These are phyloP conservation scores for Cutaneotrichosporon cyanovorans DNA, from an alignment of 1,284 basidiomycete genomes.

Conservation along the genomic window DNA sequence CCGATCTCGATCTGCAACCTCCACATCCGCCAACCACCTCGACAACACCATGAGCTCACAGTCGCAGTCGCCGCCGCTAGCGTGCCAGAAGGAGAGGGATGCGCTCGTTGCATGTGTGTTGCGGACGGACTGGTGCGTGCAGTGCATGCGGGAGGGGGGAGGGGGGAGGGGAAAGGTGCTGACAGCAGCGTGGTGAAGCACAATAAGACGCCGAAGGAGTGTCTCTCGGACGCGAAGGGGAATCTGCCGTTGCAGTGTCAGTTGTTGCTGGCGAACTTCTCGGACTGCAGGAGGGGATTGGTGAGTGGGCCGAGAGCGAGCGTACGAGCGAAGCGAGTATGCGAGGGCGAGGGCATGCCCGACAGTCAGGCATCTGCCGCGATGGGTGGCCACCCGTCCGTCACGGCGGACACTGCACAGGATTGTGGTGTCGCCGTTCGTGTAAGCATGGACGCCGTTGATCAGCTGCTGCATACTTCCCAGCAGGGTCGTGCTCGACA, in stretches of 20 bases:
- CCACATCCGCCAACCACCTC: too few species aligned
- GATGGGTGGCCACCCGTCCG: too few species aligned
- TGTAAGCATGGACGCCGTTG: too few species aligned
- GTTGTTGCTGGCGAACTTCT: conserved; percentile 37
- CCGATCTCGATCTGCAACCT: too few species aligned
- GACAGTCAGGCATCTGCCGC: neutral
- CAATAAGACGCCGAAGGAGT: conserved; percentile 37
- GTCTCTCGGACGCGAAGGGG: conserved; percentile 30
- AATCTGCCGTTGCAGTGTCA: conserved; percentile 43
- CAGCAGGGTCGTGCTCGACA: neutral
- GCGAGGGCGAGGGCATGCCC: neutral
- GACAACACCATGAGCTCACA: too few species aligned
- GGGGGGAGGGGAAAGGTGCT: too few species aligned
- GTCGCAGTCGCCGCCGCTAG: conserved; percentile 7
- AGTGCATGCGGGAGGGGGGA: neutral
- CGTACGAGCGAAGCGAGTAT: neutral
- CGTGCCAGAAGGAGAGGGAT: conserved; percentile 36
- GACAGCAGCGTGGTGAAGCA: conserved; percentile 35
- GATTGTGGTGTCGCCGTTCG: too few species aligned
- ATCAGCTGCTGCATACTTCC: neutral
- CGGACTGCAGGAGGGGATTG: conserved; percentile 45
- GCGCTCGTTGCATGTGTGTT: conserved; percentile 42
- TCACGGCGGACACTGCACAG: too few species aligned
- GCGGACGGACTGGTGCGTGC: conserved; percentile 41
- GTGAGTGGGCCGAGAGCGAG: conserved; percentile 25